A percentile compares a stretch with the other conserved stretches of the same genome.
These are phyloP conservation scores for Ganoderma lingzhi DNA, from an alignment of 1,284 basidiomycete species.

Conservation along the genomic window DNA sequence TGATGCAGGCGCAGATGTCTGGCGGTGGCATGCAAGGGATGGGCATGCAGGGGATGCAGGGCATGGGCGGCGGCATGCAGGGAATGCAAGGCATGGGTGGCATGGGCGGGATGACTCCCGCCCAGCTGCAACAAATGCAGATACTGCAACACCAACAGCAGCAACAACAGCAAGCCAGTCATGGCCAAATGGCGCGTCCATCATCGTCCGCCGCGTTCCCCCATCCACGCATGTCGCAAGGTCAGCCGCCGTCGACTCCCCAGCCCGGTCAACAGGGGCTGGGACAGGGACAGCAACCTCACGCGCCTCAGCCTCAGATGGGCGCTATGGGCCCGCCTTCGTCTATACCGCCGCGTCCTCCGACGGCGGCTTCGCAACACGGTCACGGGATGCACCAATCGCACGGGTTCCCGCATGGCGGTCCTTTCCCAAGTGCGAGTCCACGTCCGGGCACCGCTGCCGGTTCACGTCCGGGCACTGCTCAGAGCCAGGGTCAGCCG, in stretches of 20 bases:
- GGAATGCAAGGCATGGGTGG: slow-evolving; percentile 18
- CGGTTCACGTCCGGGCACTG: slow-evolving; percentile 28
- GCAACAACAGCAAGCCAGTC: slow-evolving; percentile 20
- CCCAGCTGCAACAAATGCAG: slow-evolving; percentile 33
- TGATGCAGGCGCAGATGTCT: slow-evolving; percentile 24
- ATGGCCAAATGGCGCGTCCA: slow-evolving; percentile 30
- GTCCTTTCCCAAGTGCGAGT: slow-evolving; percentile 24
- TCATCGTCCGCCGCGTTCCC: slow-evolving; percentile 26
- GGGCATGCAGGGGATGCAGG: slow-evolving; percentile 18
- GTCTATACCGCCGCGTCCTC: slow-evolving; percentile 36
- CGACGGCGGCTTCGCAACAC: slow-evolving; percentile 31
- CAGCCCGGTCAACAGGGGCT: slow-evolving; percentile 17
- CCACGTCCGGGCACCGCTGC: slow-evolving; percentile 34
- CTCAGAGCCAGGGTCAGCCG: slow-evolving; percentile 12
- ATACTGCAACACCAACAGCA: slow-evolving; percentile 30
- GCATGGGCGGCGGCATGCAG: slow-evolving; percentile 12
- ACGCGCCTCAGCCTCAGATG: slow-evolving; percentile 25
- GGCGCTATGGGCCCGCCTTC: slow-evolving; percentile 35
- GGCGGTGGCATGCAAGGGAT: slow-evolving; percentile 18
- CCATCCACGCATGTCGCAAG: slow-evolving; percentile 24
- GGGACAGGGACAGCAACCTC: slow-evolving; percentile 13
- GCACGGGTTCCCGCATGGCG: slow-evolving; percentile 25
- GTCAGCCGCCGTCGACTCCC: slow-evolving; percentile 21
- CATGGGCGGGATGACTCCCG: slow-evolving; percentile 26
- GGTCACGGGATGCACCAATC: slow-evolving; percentile 27